These are phyloP conservation scores for Silene uniflora DNA, from an alignment of 148 eudicot genomes.

Conservation along the genomic window DNA sequence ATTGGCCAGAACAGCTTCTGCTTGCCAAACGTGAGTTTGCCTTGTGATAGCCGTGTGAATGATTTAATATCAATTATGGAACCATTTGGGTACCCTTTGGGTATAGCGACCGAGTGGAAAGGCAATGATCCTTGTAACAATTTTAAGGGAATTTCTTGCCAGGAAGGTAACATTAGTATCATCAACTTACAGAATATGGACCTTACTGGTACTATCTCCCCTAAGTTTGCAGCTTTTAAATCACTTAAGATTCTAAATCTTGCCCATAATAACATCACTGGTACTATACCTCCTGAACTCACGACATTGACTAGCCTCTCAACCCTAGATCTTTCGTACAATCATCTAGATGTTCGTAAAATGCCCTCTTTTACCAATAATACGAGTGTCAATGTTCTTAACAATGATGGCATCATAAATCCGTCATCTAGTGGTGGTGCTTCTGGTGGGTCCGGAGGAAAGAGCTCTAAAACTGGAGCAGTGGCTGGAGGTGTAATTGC, in stretches of 20 bases:
- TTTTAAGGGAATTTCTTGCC: constrained; percentile 61
- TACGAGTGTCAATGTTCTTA: constrained; percentile 37
- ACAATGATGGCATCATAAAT: constrained; percentile 58
- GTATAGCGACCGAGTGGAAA: constrained; percentile 57
- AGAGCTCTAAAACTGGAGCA: constrained; percentile 37
- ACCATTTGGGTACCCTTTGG: constrained; percentile 58
- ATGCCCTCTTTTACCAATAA: constrained; percentile 43
- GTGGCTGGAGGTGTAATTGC: constrained; percentile 54
- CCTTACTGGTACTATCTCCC: constrained; percentile 62
- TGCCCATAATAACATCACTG: constrained; percentile 56
- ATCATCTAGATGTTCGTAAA: constrained; percentile 48
- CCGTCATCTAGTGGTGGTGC: constrained; percentile 25
- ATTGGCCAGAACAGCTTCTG: constrained; percentile 58
- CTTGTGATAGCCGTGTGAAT: constrained; percentile 56
- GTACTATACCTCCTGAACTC: constrained; percentile 64
- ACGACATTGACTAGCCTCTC: constrained; percentile 48
- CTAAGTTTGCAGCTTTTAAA: constrained; percentile 43
- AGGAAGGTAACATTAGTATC: constrained; percentile 45
- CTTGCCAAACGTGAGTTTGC: constrained; percentile 40
- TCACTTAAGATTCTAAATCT: constrained; percentile 51
- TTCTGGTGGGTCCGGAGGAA: constrained; percentile 25
- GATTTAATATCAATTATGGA: constrained; percentile 43
- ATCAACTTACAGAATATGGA: constrained; percentile 48
- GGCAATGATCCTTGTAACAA: constrained; percentile 65
- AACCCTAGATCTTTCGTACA: constrained; percentile 58